Evolutionary conservation across 495 filamentous ascomycete genomes (phyloP).

Genomic region (Neurospora tetraspora): DNA sequence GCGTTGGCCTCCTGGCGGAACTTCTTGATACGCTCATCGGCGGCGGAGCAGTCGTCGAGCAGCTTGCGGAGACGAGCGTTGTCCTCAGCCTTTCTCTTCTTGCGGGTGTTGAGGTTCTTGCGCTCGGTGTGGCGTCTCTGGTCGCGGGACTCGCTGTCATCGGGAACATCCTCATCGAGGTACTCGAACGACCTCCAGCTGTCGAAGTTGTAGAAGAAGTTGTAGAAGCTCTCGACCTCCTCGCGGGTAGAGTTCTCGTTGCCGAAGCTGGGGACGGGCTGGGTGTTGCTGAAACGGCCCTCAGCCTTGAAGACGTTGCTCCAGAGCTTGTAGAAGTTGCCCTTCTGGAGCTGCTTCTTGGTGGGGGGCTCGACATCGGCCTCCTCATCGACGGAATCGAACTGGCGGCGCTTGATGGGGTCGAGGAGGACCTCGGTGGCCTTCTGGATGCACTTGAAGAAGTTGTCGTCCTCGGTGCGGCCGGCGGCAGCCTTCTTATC

Average conservation of each 20-base stretch:
- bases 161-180: slow-evolving; percentile 94
- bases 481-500: slow-evolving; percentile 95
- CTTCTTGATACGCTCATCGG: slow-evolving; percentile 91
- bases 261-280: slow-evolving; percentile 78
- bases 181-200: slow-evolving; percentile 97
- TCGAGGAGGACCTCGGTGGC: slow-evolving; percentile 89
- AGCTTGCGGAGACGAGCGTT: slow-evolving; percentile 78
- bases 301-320: slow-evolving; percentile 76
- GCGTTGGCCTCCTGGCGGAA: slow-evolving; percentile 88
- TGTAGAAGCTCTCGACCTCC: slow-evolving; percentile 91
- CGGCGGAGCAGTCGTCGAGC: slow-evolving; percentile 70
- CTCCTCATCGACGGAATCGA: slow-evolving; percentile 88
- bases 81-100: slow-evolving; percentile 99
- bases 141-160: slow-evolving; percentile 97
- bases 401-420: slow-evolving; percentile 87
- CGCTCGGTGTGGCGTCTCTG: slow-evolving; percentile 96
- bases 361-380: slow-evolving; percentile 83
- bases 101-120: slow-evolving; percentile 94
- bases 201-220: slow-evolving; percentile 99
- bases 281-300: slow-evolving; percentile 79
- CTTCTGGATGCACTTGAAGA: slow-evolving; percentile 99
- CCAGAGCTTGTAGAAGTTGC: slow-evolving; percentile 95
- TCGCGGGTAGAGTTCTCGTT: slow-evolving; percentile 78
- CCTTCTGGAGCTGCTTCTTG: slow-evolving; percentile 78
- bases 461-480: slow-evolving; percentile 83